Conservation (phyloP, 2,329 filamentous ascomycete genomes). For the Hymenoscyphus albidus region DNA sequence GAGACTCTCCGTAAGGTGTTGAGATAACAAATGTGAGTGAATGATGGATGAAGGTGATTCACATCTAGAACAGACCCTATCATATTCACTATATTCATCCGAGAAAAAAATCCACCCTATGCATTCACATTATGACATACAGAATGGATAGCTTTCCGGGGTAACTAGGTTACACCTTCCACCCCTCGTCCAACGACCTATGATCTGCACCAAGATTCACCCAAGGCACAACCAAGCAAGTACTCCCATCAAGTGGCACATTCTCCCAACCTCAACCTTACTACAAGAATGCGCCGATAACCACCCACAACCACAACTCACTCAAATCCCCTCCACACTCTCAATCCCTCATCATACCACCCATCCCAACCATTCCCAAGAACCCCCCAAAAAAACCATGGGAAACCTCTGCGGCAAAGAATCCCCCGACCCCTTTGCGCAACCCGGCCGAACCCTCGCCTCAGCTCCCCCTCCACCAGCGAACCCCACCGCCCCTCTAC, state of each 20-base stretch:
- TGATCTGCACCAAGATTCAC: background rate
- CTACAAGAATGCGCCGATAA: constrained; percentile 9
- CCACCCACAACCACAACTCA: background rate
- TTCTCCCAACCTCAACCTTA: background rate
- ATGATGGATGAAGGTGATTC: too few relatives aligned
- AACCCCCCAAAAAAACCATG: constrained; percentile 48
- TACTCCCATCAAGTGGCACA: background rate
- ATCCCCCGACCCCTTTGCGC: constrained; percentile 64
- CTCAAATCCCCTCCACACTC: background rate
- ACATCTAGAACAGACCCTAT: background rate
- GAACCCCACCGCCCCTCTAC: constrained; percentile 47
- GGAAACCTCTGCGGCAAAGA: constrained; percentile 79
- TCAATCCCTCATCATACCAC: background rate
- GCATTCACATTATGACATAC: background rate
- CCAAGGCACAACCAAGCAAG: background rate
- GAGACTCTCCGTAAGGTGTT: too few relatives aligned
- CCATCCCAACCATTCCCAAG: background rate
- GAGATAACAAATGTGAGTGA: too few relatives aligned
- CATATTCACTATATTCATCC: background rate
- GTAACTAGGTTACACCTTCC: background rate
- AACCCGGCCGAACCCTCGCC: constrained; percentile 69
- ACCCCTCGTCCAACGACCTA: background rate
- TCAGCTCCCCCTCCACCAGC: constrained; percentile 41
- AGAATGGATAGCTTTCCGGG: too few relatives aligned
- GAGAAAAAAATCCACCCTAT: background rate